Evolutionary conservation across 352 stramenopile species (phyloP).

Genomic region (Pythium dissotocum): DNA sequence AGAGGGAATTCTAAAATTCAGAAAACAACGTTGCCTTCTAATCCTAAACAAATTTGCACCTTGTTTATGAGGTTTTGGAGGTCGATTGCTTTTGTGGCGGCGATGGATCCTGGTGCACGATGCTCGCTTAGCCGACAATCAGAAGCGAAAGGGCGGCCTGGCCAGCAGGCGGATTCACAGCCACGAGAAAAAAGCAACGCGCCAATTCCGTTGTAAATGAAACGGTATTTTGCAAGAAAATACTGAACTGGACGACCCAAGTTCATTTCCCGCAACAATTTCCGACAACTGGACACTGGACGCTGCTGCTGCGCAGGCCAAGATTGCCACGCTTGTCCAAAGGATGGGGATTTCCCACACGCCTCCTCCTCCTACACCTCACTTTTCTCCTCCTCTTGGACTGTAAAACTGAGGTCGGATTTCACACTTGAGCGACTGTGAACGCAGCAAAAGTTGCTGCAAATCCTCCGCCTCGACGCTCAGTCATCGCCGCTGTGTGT

Average conservation of each 20-base stretch:
- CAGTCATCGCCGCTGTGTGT: too few species aligned
- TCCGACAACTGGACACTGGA: not conserved
- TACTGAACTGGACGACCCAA: too few species aligned
- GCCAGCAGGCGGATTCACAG: not conserved
- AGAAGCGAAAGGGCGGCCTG: not conserved
- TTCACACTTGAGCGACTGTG: not conserved
- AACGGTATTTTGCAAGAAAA: not conserved
- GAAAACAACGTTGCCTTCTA: constrained; percentile 22
- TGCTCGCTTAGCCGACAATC: not conserved
- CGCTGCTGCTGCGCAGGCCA: not conserved
- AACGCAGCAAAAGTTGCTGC: not conserved
- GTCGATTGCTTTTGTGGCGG: not conserved
- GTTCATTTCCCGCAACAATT: not conserved
- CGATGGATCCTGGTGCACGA: not conserved
- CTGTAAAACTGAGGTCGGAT: too few species aligned
- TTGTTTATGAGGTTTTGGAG: constrained; percentile 14
- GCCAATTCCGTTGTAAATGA: not conserved
- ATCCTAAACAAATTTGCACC: constrained; percentile 16
- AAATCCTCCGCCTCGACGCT: not conserved
- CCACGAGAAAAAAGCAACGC: constrained; percentile 2
- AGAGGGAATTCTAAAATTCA: constrained; percentile 21
- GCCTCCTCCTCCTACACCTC: too few species aligned
- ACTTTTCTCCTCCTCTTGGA: too few species aligned
- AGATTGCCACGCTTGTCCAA: not conserved
- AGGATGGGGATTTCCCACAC: not conserved